These are phyloP conservation scores for Rosa multiflora DNA, from an alignment of 306 rosid genomes.

Conservation along the genomic window DNA sequence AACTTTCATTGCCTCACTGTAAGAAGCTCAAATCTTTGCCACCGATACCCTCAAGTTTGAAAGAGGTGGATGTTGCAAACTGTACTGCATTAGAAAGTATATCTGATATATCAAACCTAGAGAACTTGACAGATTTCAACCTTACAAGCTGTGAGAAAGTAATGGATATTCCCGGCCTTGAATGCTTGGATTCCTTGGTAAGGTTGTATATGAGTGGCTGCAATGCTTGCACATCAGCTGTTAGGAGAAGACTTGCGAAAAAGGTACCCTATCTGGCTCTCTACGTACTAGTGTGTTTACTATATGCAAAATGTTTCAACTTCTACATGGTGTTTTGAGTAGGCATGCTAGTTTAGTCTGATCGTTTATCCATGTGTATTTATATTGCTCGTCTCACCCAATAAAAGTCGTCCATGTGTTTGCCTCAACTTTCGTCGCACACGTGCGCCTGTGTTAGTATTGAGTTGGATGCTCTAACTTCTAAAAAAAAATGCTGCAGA, in stretches of 20 bases:
- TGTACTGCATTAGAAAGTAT: slow-evolving; percentile 46
- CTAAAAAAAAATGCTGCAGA: slow-evolving; percentile 32
- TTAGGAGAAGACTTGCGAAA: slow-evolving; percentile 44
- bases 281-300: not conserved
- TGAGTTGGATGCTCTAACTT: not conserved
- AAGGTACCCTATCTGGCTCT: slow-evolving; percentile 34
- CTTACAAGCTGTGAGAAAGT: slow-evolving; percentile 56
- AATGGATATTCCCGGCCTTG: slow-evolving; percentile 64
- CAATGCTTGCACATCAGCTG: slow-evolving; percentile 39
- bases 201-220: slow-evolving; percentile 52
- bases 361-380: not conserved
- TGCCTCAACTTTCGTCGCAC: not conserved
- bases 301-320: not conserved
- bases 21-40: slow-evolving; percentile 50
- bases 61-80: slow-evolving; percentile 39
- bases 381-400: too few relatives aligned
- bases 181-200: slow-evolving; percentile 56
- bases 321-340: not conserved
- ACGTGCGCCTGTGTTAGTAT: not conserved
- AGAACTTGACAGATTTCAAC: slow-evolving; percentile 40
- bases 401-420: not conserved
- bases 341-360: not conserved
- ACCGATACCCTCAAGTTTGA: slow-evolving; percentile 63
- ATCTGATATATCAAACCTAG: slow-evolving; percentile 49
- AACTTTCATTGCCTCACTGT: slow-evolving; percentile 40